A percentile compares a stretch with the other conserved stretches of the same genome.
phyloP scores from a whole-genome alignment of 2,329 filamentous ascomycete genomes.

The Aschersonia sp. region DNA sequence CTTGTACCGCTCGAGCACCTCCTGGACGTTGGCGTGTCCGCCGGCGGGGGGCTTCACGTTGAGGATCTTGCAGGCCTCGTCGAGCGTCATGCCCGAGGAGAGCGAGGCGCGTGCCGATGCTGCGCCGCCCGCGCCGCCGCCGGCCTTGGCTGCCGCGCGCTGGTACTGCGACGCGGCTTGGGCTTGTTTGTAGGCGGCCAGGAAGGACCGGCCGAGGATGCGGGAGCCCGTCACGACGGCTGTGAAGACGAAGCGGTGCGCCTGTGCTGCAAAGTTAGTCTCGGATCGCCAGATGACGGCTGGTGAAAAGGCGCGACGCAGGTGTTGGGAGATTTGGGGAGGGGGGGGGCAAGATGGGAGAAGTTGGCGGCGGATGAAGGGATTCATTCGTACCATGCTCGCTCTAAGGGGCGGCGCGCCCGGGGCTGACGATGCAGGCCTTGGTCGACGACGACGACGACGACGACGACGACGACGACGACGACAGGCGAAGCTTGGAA shows the following conservation, averaged over 20 bases:
- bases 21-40: constrained; percentile 63
- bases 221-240: constrained; percentile 82
- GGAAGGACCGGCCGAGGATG: constrained; percentile 83
- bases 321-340: too few species aligned
- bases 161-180: constrained; percentile 74
- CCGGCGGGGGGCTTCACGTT: constrained; percentile 75
- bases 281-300: too few species aligned
- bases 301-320: too few species aligned
- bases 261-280: constrained; percentile 32
- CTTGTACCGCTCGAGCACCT: constrained; percentile 81
- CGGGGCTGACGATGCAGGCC: too few species aligned
- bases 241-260: constrained; percentile 78
- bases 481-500: too few species aligned
- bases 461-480: too few species aligned
- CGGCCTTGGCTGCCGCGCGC: constrained; percentile 51
- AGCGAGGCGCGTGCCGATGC: constrained; percentile 35
- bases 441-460: too few species aligned
- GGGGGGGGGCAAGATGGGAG: too few species aligned
- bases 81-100: constrained; percentile 69
- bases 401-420: too few species aligned
- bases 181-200: constrained; percentile 92
- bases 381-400: too few species aligned
- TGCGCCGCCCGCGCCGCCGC: constrained; percentile 26
- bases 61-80: constrained; percentile 93
- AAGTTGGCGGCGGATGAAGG: too few species aligned